Base-by-base conservation (phyloP, 2,329 filamentous ascomycete species). In the Elsinoe necatrix region DNA sequence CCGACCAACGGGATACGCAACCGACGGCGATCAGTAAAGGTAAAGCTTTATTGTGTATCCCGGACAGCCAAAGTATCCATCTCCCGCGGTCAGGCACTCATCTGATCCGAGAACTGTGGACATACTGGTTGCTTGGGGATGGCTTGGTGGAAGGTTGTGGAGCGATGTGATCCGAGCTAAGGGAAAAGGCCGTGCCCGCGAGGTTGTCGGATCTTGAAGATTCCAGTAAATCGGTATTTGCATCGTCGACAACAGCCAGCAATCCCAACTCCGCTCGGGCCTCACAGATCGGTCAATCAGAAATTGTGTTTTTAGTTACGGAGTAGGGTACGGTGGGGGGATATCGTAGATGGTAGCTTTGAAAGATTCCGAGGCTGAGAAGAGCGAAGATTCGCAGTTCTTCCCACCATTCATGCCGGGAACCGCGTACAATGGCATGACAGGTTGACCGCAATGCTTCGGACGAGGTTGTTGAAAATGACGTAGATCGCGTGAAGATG, bases 161-260 rank as follows among this genome's bases (percentile, higher is more conserved):
- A 34, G 25, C 45, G n/a, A 25, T 34, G 14, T 52, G 48, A 37
- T 52, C 16, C 20, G n/a, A 35, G 29, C 48, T 39, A 39, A 39
- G 5, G 18, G 16, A 9, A n/a, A 37, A 23, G 31, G 23, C 31
- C 31, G 48, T 52, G 48, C 31, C 48, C 29, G 31, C 18, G 45
- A 52, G 29, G 25, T 25, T 52, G 48, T 52, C 48, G 39, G 48
- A 52, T 52, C 48, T 52, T 25, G 31, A 37, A n/a, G 11, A 37
- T 52, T 39, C 48, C 48, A 52, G 48, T 39, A 35, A 52, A 52
- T 52, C 48, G 48, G 48, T 39, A 35, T 35, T 50, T 25, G 48
- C n/a, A 52, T 52, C 48, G 18, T 23, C 16, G 8, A 23, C 48
- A 35, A 52, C 48, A 23, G 31, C 45, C 41, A 45, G 48, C 48